Evolutionary conservation across 192 early-diverging fungal species (phyloP).

Genomic region (Coemansia sp.): DNA sequence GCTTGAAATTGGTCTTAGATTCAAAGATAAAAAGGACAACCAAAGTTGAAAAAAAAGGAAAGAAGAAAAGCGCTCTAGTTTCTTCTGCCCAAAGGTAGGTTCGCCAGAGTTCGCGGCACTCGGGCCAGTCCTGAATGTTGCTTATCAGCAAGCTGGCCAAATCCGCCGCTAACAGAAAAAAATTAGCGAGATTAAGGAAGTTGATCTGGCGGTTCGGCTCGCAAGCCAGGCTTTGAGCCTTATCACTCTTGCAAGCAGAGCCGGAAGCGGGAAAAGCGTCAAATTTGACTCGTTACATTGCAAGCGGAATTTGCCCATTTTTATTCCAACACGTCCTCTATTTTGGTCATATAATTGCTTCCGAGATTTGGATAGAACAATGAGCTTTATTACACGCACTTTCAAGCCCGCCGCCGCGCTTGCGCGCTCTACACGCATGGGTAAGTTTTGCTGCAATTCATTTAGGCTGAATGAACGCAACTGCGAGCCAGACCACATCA

Average conservation of each 20-base stretch:
- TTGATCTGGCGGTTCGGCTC: background rate
- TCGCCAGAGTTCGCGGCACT: no score
- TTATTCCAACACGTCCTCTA: background rate
- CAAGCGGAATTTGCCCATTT: background rate
- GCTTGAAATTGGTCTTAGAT: background rate
- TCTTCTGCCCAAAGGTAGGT: no score
- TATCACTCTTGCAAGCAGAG: background rate
- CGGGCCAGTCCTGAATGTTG: background rate
- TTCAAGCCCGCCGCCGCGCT: conserved; percentile 34
- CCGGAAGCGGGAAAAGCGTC: background rate
- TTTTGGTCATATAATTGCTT: background rate
- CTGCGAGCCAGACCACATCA: no score
- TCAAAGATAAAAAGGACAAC: background rate
- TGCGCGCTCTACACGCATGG: conserved; percentile 27
- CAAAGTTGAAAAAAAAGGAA: conserved; percentile 1
- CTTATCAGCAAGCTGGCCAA: background rate
- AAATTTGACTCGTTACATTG: background rate
- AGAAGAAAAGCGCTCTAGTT: background rate
- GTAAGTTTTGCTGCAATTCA: conserved; percentile 20
- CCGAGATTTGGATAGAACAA: conserved; percentile 4
- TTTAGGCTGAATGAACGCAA: background rate
- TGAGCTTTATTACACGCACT: conserved; percentile 43
- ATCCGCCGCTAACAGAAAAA: background rate
- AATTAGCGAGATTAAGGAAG: background rate
- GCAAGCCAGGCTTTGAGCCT: background rate